Evolutionary conservation across 441 rosid species (phyloP), one percentile per base, ranked within the genome.

Genomic region (Syzygium malaccense): DNA sequence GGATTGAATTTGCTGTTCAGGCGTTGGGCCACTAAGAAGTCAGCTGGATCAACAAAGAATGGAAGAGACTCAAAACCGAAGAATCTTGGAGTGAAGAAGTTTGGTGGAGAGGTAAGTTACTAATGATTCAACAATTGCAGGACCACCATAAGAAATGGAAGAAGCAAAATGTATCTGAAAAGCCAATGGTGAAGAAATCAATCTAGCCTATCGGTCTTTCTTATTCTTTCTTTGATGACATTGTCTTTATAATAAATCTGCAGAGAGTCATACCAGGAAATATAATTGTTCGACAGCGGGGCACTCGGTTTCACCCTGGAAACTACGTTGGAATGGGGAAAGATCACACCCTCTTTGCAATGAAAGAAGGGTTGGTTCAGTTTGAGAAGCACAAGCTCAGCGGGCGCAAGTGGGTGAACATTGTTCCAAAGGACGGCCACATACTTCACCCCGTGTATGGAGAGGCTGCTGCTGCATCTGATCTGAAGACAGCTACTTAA

Each of bases 11-110:
- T 98, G 90, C 92, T 95, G 88, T 90, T 96, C 49, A 92, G 93
- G 92, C 97, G 98, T 32, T 98, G 96, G 99, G 98, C 98, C 91
- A 93, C 98, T 9, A 97, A 97, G 89, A 97, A 93, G 91, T 91
- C 96, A 0, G 97, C 97, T 85, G 98, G 99, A 58, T 98, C 98
- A 49, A 95, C 98, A 3, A 97, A 97, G 94, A 98, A 98, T 10
- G 99, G 99, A 86, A 93, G 99, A 51, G 98, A 97, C 92, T 98
- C 99, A 4, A 93, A 94, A 86, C 99, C 99, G 55, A 96, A 96
- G 95, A 92, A 94, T 89, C 98, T 98, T 23, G 98, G 98, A 25
- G 98, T 97, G 62, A 97, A 96, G 95, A 95, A 96, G 88, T 97
- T 94, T 41, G 96, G 99, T 51, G 99, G 99, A 20, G 98, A 98